Evolutionary conservation across 163 green algal genomes (phyloP).

Genomic region (Scenedesmus sp.): DNA sequence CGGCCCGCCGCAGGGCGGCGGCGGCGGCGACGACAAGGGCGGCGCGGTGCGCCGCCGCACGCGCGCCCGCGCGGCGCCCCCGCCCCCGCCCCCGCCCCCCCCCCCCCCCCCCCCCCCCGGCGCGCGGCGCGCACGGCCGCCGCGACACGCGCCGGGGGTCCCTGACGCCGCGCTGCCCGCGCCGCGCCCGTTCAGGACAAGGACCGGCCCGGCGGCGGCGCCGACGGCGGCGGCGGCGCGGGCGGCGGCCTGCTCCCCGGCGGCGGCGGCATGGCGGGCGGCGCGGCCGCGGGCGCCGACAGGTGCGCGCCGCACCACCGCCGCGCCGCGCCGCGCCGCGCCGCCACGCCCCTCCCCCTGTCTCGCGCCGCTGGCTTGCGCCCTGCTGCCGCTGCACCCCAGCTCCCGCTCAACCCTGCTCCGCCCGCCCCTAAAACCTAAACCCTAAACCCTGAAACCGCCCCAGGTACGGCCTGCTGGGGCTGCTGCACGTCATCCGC

Average conservation of each 20-base stretch:
- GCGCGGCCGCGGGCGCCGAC: neutral
- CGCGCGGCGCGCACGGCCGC: too few species aligned
- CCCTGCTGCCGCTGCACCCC: neutral
- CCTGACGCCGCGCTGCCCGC: too few species aligned
- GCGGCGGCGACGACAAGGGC: neutral
- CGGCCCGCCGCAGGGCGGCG: neutral
- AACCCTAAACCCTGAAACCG: neutral
- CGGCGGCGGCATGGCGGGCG: constrained; percentile 1
- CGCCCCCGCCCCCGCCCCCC: too few species aligned
- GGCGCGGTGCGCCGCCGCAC: neutral
- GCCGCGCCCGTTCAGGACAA: too few species aligned
- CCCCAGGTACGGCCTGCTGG: constrained; percentile 88
- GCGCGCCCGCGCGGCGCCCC: too few species aligned
- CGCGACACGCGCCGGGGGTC: too few species aligned
- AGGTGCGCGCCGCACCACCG: neutral
- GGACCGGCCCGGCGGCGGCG: neutral
- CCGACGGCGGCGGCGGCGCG: neutral
- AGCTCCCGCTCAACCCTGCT: neutral
- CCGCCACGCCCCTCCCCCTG: neutral
- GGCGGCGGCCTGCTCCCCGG: neutral
- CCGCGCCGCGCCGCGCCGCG: too few species aligned
- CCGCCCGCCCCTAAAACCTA: neutral
- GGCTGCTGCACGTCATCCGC: constrained; percentile 91
- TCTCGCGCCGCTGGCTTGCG: neutral
- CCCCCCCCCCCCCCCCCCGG: too few species aligned